Conservation (phyloP, 331 rosid genomes). For the Phaseolus coccineus region DNA sequence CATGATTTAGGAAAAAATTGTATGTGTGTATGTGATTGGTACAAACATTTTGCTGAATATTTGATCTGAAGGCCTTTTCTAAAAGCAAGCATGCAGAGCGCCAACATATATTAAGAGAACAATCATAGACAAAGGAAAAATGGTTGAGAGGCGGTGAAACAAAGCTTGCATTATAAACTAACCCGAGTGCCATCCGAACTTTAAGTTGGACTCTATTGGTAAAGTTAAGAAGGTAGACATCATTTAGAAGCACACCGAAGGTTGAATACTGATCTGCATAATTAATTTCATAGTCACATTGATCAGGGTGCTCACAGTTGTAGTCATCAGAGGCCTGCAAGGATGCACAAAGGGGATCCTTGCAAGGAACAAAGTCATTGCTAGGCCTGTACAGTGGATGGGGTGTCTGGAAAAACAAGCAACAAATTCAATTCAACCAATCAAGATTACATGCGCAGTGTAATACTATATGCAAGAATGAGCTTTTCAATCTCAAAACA, state of each 20-base stretch:
- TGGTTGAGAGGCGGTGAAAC: slow-evolving; percentile 1
- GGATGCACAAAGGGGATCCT: slow-evolving; percentile 74
- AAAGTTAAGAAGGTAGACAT: slow-evolving; percentile 69
- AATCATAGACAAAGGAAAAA: neutral
- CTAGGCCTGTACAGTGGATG: slow-evolving; percentile 83
- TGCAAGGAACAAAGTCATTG: slow-evolving; percentile 72
- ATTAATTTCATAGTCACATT: slow-evolving; percentile 82
- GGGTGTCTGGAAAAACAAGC: slow-evolving; percentile 62
- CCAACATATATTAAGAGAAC: neutral
- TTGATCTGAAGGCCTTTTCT: slow-evolving; percentile 14
- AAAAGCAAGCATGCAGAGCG: slow-evolving; percentile 16
- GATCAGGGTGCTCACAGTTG: slow-evolving; percentile 67
- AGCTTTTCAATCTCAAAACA: slow-evolving; percentile 7
- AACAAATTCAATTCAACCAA: slow-evolving; percentile 19
- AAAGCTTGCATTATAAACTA: slow-evolving; percentile 46
- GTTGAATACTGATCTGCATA: slow-evolving; percentile 93
- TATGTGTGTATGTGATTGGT: neutral
- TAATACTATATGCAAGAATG: neutral
- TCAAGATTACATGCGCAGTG: neutral
- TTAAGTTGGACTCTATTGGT: slow-evolving; percentile 67
- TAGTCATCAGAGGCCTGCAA: slow-evolving; percentile 62
- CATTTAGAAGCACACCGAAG: slow-evolving; percentile 80
- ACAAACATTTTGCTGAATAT: slow-evolving; percentile 8
- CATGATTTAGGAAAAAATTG: neutral
- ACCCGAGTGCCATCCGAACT: slow-evolving; percentile 89